phyloP scores from a whole-genome alignment of 257 asterid genomes.

The Fraxinus cuspidata region DNA sequence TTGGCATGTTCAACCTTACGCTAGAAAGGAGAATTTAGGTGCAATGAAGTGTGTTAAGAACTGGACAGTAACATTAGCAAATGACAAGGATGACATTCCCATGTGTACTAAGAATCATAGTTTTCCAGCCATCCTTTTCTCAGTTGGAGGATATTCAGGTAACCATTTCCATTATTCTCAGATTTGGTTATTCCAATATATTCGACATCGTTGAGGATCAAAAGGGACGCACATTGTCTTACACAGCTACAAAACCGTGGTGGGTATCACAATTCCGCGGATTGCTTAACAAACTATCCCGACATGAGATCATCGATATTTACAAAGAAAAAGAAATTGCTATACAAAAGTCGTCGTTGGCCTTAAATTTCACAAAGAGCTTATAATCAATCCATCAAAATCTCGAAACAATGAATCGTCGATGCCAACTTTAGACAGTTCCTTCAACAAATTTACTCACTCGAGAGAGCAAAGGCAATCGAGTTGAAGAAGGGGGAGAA shows the following conservation, averaged over 20 bases:
- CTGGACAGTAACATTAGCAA: slow-evolving; percentile 52
- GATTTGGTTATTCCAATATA: slow-evolving; percentile 60
- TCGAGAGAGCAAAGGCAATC: slow-evolving; percentile 37
- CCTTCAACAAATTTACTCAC: slow-evolving; percentile 50
- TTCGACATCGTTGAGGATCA: slow-evolving; percentile 43
- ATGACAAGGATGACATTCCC: slow-evolving; percentile 30
- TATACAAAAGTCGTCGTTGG: slow-evolving; percentile 47
- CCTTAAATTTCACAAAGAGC: slow-evolving; percentile 47
- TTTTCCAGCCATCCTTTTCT: slow-evolving; percentile 59
- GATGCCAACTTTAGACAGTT: slow-evolving; percentile 54
- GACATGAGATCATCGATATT: slow-evolving; percentile 42
- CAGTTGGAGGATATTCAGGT: slow-evolving; percentile 66
- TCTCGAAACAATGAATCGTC: slow-evolving; percentile 23
- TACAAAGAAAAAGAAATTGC: slow-evolving; percentile 47
- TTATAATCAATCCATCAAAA: slow-evolving; percentile 37
- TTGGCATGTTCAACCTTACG: slow-evolving; percentile 48
- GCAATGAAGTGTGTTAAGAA: slow-evolving; percentile 47
- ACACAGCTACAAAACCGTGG: slow-evolving; percentile 59
- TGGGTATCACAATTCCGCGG: slow-evolving; percentile 50
- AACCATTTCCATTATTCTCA: slow-evolving; percentile 70
- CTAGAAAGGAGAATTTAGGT: slow-evolving; percentile 40
- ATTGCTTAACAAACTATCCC: slow-evolving; percentile 42
- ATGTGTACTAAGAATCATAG: slow-evolving; percentile 42
- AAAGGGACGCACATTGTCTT: slow-evolving; percentile 53
- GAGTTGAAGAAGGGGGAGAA: slow-evolving; percentile 15